Evolutionary conservation across 2,329 filamentous ascomycete species (phyloP).

Genomic region (Talaromyces islandicus): DNA sequence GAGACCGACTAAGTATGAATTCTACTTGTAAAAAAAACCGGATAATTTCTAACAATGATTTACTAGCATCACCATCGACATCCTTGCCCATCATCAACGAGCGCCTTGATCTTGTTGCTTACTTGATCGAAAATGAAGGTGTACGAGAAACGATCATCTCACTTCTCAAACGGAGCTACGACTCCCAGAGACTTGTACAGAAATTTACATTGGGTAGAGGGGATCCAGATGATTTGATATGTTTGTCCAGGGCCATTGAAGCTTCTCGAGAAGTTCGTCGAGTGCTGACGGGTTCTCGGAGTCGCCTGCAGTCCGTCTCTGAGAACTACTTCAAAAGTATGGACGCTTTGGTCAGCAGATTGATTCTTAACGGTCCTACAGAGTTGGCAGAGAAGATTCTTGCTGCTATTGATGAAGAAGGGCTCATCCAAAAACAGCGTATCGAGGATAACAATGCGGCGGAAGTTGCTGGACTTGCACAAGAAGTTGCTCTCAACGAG

Average conservation of each 20-base stretch:
- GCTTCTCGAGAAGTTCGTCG: constrained; percentile 61
- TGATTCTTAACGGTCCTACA: constrained; percentile 56
- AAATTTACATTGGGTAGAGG: constrained; percentile 90
- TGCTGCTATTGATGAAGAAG: constrained; percentile 85
- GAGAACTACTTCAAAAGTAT: constrained; percentile 28
- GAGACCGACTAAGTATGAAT: constrained; percentile 67
- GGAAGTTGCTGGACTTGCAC: constrained; percentile 66
- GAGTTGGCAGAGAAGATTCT: constrained; percentile 66
- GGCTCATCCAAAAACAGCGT: constrained; percentile 72
- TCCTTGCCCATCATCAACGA: constrained; percentile 70
- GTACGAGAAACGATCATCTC: constrained; percentile 65
- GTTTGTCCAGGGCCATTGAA: constrained; percentile 72
- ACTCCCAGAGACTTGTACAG: constrained; percentile 84
- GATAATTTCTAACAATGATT: constrained; percentile 13
- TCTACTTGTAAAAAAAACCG: background rate
- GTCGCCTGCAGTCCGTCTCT: constrained; percentile 13
- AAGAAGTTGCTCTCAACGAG: constrained; percentile 63
- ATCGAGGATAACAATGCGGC: constrained; percentile 66
- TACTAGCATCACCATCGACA: constrained; percentile 71
- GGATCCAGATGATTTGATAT: constrained; percentile 85
- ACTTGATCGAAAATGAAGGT: constrained; percentile 60
- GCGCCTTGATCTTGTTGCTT: constrained; percentile 73
- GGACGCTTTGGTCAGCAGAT: constrained; percentile 23
- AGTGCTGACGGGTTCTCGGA: constrained; percentile 20
- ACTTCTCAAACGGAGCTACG: constrained; percentile 69